Conservation (phyloP, 257 asterid species). For the Gardenia jasminoides region DNA sequence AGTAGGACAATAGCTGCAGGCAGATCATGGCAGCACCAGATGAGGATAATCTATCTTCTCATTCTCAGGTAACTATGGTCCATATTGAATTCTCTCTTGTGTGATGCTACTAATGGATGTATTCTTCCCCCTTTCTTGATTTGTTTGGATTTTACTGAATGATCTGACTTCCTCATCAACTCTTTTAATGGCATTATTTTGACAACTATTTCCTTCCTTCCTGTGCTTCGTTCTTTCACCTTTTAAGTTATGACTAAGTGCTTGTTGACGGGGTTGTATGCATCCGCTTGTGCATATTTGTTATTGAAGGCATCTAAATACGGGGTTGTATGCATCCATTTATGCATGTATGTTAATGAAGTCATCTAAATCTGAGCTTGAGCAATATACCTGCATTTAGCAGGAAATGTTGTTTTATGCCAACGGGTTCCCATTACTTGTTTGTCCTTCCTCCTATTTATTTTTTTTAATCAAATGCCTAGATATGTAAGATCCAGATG, state of each 20-base stretch:
- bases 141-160: neutral
- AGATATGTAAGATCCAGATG: neutral
- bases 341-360: neutral
- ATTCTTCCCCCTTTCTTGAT: too few species aligned
- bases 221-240: neutral
- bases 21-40: constrained; percentile 42
- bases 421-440: neutral
- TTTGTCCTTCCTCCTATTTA: neutral
- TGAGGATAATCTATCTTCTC: constrained; percentile 41
- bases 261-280: too few species aligned
- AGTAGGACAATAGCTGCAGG: neutral
- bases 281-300: neutral
- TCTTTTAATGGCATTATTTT: neutral
- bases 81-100: neutral
- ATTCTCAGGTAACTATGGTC: constrained; percentile 47
- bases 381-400: neutral
- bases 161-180: neutral
- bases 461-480: neutral
- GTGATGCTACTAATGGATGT: neutral
- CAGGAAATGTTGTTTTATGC: neutral
- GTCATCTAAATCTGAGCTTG: neutral
- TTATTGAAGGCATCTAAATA: too few species aligned
- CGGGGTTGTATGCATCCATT: neutral
- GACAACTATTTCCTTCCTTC: neutral
- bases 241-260: neutral